Evolutionary conservation across 208 protist species (phyloP), one percentile per base, ranked within the genome.

Genomic region (Phytomonas francai): DNA sequence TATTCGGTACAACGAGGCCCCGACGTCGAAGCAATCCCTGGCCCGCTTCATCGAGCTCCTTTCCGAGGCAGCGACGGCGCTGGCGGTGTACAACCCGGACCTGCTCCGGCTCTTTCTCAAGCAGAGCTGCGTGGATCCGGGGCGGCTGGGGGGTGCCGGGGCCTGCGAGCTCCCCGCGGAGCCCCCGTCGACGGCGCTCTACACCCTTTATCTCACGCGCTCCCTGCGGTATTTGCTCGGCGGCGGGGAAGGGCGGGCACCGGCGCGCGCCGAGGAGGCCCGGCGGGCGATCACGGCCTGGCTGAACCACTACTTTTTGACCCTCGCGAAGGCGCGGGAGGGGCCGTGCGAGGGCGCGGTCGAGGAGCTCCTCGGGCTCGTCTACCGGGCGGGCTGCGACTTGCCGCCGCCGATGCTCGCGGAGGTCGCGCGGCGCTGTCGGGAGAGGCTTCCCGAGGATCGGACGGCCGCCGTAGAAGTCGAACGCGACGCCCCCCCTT

Each of bases 21-120:
- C 59, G n/a, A n/a, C n/a, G 1, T 54, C 45, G 25, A 25, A 0
- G 22, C 45, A 19, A 3, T 54, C 45, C 19, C 25, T 54, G 45
- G 45, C 45, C 6, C 45, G 75, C 22, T 90, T 89, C 71, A 42
- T 85, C 7, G 54, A 68, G 8, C 59, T 84, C 19, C 65, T 89
- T 51, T 70, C 79, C 0, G 72, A 73, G 3, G 39, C 74, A 5
- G 78, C 80, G 3, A 75, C 71, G 1, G 42, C 70, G 33, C 62
- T 78, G 49, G 19, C 58, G 19, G 63, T 81, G 22, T 36, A 72
- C 8, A 72, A 68, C 7, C n/a, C 65, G 19, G 78, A 73, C 22
- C 39, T 78, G 58, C 70, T 73, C 2, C 61, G 68, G 25, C 61
- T 78, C 12, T 45, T 92, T n/a, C 64, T 84, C 16, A 78, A 76